A percentile compares a stretch with the other conserved stretches of the same genome.
These are phyloP conservation scores for Dactylonectria macrodidyma DNA, from an alignment of 2,329 filamentous ascomycete species.

Conservation along the genomic window DNA sequence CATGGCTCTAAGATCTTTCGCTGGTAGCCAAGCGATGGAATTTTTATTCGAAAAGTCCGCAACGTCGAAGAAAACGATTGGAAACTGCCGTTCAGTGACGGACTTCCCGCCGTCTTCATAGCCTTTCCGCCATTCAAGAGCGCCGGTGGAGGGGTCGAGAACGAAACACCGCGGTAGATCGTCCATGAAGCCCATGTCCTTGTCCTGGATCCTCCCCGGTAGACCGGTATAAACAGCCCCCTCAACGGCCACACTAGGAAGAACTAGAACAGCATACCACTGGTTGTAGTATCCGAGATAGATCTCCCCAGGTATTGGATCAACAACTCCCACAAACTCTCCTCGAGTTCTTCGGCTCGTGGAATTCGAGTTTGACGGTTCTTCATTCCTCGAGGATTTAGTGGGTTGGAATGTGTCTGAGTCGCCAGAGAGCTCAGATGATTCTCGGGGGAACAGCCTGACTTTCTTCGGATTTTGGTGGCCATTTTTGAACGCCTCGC, in stretches of 20 bases:
- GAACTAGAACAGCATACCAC: conserved; percentile 20
- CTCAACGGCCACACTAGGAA: conserved; percentile 13
- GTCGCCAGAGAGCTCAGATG: background rate
- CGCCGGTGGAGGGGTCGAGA: background rate
- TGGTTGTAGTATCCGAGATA: conserved; percentile 21
- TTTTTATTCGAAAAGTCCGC: background rate
- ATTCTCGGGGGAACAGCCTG: background rate
- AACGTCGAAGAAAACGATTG: background rate
- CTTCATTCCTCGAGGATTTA: background rate
- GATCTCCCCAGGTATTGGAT: conserved; percentile 19
- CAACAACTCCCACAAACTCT: conserved; percentile 7
- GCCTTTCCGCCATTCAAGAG: background rate
- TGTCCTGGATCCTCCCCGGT: background rate
- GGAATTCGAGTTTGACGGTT: background rate
- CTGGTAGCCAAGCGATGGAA: background rate
- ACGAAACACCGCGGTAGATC: background rate
- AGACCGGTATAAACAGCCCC: conserved; percentile 4
- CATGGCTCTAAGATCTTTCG: background rate
- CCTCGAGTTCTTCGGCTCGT: background rate
- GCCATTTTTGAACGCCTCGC: background rate
- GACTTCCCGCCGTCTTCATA: conserved; percentile 3
- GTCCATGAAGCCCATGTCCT: conserved; percentile 12
- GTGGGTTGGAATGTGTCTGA: background rate
- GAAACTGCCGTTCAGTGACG: background rate
- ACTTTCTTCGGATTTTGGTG: background rate